Percentiles rank a stretch among this genome's conserved stretches.
phyloP scores from a whole-genome alignment of 768 basidiomycete species.

The Cystobasidium tubakii region DNA sequence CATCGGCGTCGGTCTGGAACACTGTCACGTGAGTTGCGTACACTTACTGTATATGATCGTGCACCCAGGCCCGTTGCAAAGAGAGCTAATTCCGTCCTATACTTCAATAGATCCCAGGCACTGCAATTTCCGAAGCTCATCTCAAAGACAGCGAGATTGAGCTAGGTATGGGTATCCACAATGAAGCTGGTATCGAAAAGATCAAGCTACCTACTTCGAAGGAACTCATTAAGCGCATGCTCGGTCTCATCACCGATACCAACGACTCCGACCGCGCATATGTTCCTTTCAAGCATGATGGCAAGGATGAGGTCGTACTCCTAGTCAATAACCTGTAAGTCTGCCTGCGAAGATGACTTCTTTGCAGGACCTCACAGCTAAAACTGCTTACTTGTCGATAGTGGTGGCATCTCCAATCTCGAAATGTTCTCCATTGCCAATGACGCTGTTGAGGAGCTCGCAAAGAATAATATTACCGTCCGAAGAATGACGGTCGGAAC shows the following conservation, averaged over 20 bases:
- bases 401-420: constrained; percentile 45
- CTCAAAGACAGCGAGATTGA: constrained; percentile 50
- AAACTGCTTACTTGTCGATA: neutral
- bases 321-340: constrained; percentile 51
- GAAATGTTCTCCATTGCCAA: constrained; percentile 45
- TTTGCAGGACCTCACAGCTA: too few relatives aligned
- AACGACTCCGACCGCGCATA: constrained; percentile 50
- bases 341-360: neutral
- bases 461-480: constrained; percentile 42
- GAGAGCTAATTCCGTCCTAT: neutral
- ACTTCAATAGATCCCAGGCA: constrained; percentile 49
- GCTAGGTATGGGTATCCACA: constrained; percentile 52
- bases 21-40: constrained; percentile 50
- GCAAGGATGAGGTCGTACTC: constrained; percentile 49
- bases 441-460: constrained; percentile 40
- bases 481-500: constrained; percentile 43
- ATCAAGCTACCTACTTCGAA: constrained; percentile 44
- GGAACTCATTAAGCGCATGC: constrained; percentile 49
- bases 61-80: too few relatives aligned
- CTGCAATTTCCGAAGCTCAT: constrained; percentile 47
- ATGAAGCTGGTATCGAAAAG: constrained; percentile 52
- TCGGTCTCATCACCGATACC: constrained; percentile 49
- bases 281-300: constrained; percentile 50
- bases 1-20: constrained; percentile 51
- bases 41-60: too few relatives aligned